Percentiles rank a stretch among this genome's conserved stretches.
Evolutionary conservation across 2,329 filamentous ascomycete species (phyloP).

Genomic region (Calonectria ilicicola): DNA sequence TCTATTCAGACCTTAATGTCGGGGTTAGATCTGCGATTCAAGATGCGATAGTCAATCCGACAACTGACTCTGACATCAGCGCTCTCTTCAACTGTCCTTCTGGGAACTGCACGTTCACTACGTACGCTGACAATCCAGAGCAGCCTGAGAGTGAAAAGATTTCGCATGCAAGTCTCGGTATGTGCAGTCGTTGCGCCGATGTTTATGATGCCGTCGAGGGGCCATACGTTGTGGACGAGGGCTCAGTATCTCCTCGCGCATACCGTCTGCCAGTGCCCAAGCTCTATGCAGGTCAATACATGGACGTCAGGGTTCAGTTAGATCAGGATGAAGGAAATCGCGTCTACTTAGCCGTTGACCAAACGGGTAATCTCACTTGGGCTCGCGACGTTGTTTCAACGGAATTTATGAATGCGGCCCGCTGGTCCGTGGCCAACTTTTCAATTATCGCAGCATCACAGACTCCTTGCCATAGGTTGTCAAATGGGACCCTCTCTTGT

Average conservation of each 20-base stretch:
- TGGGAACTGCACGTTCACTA: background rate
- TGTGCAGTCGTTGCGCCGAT: background rate
- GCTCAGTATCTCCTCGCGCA: background rate
- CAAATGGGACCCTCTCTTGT: background rate
- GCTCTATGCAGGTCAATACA: no score
- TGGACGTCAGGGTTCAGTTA: background rate
- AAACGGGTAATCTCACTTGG: background rate
- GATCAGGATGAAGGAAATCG: background rate
- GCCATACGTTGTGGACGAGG: background rate
- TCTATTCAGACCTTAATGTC: background rate
- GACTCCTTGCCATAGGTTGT: background rate
- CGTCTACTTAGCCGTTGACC: background rate
- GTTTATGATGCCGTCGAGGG: background rate
- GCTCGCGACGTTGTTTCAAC: background rate
- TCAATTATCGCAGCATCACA: background rate
- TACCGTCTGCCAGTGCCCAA: background rate
- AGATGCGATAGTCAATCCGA: background rate
- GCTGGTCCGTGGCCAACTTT: background rate
- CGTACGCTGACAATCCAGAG: background rate
- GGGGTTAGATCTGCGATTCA: background rate
- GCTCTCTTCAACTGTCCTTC: background rate
- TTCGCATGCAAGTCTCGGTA: background rate
- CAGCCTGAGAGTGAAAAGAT: background rate
- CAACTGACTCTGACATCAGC: background rate
- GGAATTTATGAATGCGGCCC: background rate